These are phyloP conservation scores for Termitomyces sp. DNA, from an alignment of 768 basidiomycete species.

Conservation along the genomic window DNA sequence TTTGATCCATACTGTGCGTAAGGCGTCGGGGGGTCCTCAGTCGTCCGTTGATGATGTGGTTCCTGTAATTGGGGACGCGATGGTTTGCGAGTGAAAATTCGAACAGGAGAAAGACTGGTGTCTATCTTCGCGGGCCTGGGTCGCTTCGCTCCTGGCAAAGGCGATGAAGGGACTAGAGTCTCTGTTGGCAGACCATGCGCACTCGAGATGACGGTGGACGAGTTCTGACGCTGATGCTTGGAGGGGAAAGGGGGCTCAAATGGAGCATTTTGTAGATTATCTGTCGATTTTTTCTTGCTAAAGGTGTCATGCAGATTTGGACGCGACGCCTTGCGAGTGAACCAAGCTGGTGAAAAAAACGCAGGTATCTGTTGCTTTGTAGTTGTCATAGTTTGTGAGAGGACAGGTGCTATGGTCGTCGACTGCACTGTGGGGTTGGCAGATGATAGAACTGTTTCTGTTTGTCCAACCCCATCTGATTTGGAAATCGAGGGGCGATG, in stretches of 20 bases:
- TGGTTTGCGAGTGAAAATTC: slow-evolving; percentile 7
- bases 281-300: background rate
- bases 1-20: background rate
- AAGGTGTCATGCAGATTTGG: background rate
- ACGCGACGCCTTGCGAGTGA: slow-evolving; percentile 8
- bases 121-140: slow-evolving; percentile 5
- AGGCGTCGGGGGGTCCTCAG: slow-evolving; percentile 1
- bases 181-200: background rate
- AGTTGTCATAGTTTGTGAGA: background rate
- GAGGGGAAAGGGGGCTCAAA: background rate
- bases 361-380: background rate
- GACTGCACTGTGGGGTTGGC: background rate
- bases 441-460: background rate
- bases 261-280: background rate
- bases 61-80: slow-evolving; percentile 5
- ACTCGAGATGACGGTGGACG: slow-evolving; percentile 2
- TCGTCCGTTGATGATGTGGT: background rate
- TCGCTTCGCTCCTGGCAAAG: background rate
- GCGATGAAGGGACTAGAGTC: background rate
- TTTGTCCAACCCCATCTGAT: background rate
- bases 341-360: background rate
- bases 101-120: slow-evolving; percentile 1
- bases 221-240: background rate
- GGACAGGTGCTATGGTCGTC: background rate
- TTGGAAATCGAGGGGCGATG: background rate